Evolutionary conservation across 441 rosid genomes (phyloP), one percentile per base, ranked within the genome.

Genomic region (Populus hybrid): DNA sequence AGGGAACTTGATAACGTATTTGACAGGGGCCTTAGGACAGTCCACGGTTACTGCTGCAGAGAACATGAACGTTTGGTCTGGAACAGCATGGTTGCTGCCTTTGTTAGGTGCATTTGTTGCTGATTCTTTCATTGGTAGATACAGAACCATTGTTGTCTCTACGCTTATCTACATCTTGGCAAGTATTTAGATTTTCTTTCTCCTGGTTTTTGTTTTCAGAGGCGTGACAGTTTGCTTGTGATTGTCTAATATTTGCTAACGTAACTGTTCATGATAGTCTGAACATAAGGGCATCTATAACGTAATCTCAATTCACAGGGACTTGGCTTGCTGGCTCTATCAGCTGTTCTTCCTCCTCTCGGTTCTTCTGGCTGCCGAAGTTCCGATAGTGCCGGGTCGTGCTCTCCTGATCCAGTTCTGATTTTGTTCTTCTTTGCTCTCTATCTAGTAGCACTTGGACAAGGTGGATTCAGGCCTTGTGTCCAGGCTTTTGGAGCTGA

Each of bases 401-500:
- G 88, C 78, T 79, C 83, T 38, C 73, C 86, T 20, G 64, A 77
- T 33, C 75, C 12, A 3, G 24, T 9, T 63, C 80, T 70, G 89
- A 85, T 80, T 40, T 35, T 89, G 2, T 91, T 93, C 85, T 91
- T 91, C 79, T 79, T 86, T 68, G 82, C 94, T 14, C 77, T 93
- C 40, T 91, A 93, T 76, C 85, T 88, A 2, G 89, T 87, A 36
- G 95, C 93, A 11, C 6, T 90, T 75, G 93, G 87, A 0, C 95
- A 90, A 87, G 94, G 92, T 12, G 95, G 94, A 31, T 93, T 90
- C 71, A 93, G 89, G 77, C 92, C 97, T 9, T 93, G 93, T 80
- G 91, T 88, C 61, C 95, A 89, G 81, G 93, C 95, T 6, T 93
- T 93, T 83, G 97, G 95, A 24, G 95, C 94, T 42, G 92, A 89